Conservation (phyloP, 805 yeast genomes). For the Wickerhamiella allomyrinae region DNA sequence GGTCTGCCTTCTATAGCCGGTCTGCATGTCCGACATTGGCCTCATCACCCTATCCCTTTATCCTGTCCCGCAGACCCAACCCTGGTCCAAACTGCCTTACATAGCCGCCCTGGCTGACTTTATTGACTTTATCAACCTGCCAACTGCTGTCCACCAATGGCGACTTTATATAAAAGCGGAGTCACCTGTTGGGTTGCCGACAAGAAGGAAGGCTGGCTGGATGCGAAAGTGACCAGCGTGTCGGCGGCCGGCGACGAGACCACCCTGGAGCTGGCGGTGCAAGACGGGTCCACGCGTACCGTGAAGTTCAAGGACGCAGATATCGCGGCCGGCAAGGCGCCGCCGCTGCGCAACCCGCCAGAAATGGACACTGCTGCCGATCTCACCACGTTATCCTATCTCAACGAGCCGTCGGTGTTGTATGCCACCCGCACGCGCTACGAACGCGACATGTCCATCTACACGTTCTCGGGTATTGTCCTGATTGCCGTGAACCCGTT, state of each 20-base stretch:
- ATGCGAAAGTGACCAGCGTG: constrained; percentile 42
- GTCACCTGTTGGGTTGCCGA: constrained; percentile 66
- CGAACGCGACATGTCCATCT: constrained; percentile 65
- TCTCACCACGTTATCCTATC: constrained; percentile 76
- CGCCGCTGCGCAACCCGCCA: constrained; percentile 75
- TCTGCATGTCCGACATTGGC: too few species aligned
- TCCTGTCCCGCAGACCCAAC: too few species aligned
- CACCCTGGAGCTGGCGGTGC: constrained; percentile 38
- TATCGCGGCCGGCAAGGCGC: constrained; percentile 38
- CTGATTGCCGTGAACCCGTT: constrained; percentile 94
- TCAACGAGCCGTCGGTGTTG: constrained; percentile 92
- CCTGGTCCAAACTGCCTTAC: neutral
- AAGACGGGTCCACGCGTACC: constrained; percentile 27
- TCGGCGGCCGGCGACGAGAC: constrained; percentile 32
- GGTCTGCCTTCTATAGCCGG: too few species aligned
- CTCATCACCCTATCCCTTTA: too few species aligned
- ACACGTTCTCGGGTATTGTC: constrained; percentile 94
- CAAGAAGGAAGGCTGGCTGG: constrained; percentile 58
- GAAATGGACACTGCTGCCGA: constrained; percentile 88
- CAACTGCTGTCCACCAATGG: constrained; percentile 1
- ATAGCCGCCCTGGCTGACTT: neutral
- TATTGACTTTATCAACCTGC: neutral
- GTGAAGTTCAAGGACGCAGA: constrained; percentile 12
- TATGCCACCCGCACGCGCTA: constrained; percentile 87
- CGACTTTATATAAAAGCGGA: constrained; percentile 16